Evolutionary conservation across 805 yeast genomes (phyloP).

Genomic region (Starmerella asiatica): DNA sequence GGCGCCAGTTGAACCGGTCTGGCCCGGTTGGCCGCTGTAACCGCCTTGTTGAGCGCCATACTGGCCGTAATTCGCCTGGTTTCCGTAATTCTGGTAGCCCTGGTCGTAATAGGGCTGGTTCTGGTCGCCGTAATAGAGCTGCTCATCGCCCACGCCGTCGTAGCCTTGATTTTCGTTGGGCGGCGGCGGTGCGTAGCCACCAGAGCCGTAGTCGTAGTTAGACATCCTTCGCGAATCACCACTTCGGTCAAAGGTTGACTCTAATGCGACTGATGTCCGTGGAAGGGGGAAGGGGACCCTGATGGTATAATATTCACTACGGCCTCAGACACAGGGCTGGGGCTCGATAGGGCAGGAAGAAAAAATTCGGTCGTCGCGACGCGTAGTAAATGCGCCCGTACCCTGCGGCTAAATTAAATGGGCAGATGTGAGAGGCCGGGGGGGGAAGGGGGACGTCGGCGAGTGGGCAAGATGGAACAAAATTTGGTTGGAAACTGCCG

Average conservation of each 20-base stretch:
- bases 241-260: no score
- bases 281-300: not conserved
- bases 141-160: constrained; percentile 22
- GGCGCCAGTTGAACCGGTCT: not conserved
- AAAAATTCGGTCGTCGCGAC: not conserved
- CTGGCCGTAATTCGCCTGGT: constrained; percentile 32
- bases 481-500: no score
- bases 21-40: not conserved
- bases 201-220: constrained; percentile 16
- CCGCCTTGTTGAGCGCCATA: constrained; percentile 3
- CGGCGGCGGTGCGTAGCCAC: not conserved
- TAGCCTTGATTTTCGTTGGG: no score
- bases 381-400: not conserved
- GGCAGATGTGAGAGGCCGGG: no score
- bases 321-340: not conserved
- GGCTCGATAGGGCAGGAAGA: not conserved
- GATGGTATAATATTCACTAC: not conserved
- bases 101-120: constrained; percentile 19
- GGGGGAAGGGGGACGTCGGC: no score
- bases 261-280: not conserved
- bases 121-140: no score
- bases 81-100: constrained; percentile 21
- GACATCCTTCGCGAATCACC: constrained; percentile 5
- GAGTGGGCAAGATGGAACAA: no score
- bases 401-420: no score